These are phyloP conservation scores for Amanita subjunquillea DNA, from an alignment of 768 basidiomycete genomes.

Conservation along the genomic window DNA sequence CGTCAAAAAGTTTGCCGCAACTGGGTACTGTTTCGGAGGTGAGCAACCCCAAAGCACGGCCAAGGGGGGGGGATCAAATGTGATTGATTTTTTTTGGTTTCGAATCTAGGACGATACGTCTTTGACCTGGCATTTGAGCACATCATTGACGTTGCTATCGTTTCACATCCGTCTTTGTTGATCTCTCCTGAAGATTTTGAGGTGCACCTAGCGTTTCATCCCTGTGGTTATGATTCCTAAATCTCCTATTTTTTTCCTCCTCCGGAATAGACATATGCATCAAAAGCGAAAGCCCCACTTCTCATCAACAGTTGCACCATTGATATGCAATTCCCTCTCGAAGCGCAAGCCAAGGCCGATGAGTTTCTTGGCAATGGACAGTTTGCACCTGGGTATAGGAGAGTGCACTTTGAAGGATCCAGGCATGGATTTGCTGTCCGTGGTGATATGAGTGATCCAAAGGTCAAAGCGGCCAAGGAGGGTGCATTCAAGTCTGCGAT, in stretches of 20 bases:
- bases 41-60: slow-evolving; percentile 6
- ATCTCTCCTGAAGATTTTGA: slow-evolving; percentile 50
- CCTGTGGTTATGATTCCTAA: background rate
- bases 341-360: slow-evolving; percentile 35
- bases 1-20: slow-evolving; percentile 44
- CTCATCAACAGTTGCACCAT: slow-evolving; percentile 58
- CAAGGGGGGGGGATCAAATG: background rate
- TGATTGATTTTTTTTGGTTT: too few relatives aligned
- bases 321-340: slow-evolving; percentile 40
- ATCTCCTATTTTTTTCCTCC: background rate
- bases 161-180: slow-evolving; percentile 57
- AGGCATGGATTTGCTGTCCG: slow-evolving; percentile 46
- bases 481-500: slow-evolving; percentile 49
- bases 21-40: slow-evolving; percentile 68
- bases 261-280: slow-evolving; percentile 32
- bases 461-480: slow-evolving; percentile 52
- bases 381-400: slow-evolving; percentile 39
- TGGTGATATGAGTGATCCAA: slow-evolving; percentile 36
- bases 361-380: slow-evolving; percentile 35
- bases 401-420: slow-evolving; percentile 36
- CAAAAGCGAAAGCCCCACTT: slow-evolving; percentile 39
- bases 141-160: slow-evolving; percentile 34
- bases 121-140: slow-evolving; percentile 56
- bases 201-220: slow-evolving; percentile 18
- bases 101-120: slow-evolving; percentile 34